phyloP scores from a whole-genome alignment of 306 rosid genomes.

The Senna tora region DNA sequence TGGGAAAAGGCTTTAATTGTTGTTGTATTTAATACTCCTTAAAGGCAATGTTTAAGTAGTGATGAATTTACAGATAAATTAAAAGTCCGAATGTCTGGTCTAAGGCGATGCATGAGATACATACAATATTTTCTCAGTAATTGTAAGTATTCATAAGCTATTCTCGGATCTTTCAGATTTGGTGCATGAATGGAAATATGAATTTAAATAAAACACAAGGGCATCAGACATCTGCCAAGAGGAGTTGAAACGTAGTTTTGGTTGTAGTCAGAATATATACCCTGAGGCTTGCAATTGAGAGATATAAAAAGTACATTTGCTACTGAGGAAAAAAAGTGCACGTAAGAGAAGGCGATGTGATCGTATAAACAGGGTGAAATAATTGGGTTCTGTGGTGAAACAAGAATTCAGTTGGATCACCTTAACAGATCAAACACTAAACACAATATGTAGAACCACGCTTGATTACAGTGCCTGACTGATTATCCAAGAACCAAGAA shows the following conservation, averaged over 20 bases:
- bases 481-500: constrained; percentile 43
- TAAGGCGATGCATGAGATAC: constrained; percentile 8
- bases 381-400: constrained; percentile 21
- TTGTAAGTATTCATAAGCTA: neutral
- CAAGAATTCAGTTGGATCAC: constrained; percentile 41
- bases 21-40: too few relatives aligned
- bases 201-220: neutral
- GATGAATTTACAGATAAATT: too few relatives aligned
- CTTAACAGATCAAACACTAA: constrained; percentile 35
- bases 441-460: constrained; percentile 42
- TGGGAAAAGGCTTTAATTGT: too few relatives aligned
- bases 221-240: constrained; percentile 6
- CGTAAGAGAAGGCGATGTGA: constrained; percentile 23
- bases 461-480: constrained; percentile 32
- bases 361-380: constrained; percentile 3
- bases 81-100: neutral
- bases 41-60: too few relatives aligned
- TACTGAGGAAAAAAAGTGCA: constrained; percentile 18
- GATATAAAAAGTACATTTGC: constrained; percentile 38
- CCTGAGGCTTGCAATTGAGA: constrained; percentile 32
- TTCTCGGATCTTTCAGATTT: neutral
- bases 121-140: neutral
- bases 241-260: constrained; percentile 16
- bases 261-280: constrained; percentile 25
- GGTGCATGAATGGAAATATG: neutral